Evolutionary conservation across 2,329 filamentous ascomycete species (phyloP).

Genomic region (Ophiosphaerella herpotricha): DNA sequence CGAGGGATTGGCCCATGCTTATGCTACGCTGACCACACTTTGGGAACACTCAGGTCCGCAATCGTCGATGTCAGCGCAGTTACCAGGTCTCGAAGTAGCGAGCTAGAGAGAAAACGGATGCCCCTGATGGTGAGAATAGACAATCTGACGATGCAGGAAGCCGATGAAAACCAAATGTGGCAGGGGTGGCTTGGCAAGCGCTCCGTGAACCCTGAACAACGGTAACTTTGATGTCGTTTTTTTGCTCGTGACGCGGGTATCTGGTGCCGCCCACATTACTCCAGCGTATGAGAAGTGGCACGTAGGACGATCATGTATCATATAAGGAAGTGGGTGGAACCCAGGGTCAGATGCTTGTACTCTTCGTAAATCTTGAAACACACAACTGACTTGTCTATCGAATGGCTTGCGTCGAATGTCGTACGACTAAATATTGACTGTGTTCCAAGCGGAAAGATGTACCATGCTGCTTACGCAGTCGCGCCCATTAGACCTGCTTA

Average conservation of each 20-base stretch:
- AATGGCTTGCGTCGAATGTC: slow-evolving; percentile 13
- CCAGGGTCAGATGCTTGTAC: slow-evolving; percentile 1
- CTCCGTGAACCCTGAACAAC: slow-evolving; percentile 10
- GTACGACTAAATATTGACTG: slow-evolving; percentile 22
- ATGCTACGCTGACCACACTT: neutral
- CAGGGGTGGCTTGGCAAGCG: neutral
- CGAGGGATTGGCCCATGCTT: no score
- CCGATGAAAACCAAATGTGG: slow-evolving; percentile 1
- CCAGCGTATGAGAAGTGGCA: neutral
- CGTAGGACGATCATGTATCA: slow-evolving; percentile 9
- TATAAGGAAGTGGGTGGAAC: slow-evolving; percentile 7
- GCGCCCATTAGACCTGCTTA: slow-evolving; percentile 15
- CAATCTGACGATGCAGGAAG: slow-evolving; percentile 8
- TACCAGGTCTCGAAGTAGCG: neutral
- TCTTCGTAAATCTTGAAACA: slow-evolving; percentile 14
- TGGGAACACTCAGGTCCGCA: slow-evolving; percentile 2
- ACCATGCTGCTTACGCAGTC: slow-evolving; percentile 22
- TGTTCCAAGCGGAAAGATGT: slow-evolving; percentile 5
- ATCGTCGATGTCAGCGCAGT: slow-evolving; percentile 4
- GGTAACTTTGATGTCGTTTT: slow-evolving; percentile 2
- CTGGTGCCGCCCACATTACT: no score
- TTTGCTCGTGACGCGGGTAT: slow-evolving; percentile 5
- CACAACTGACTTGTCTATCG: slow-evolving; percentile 3
- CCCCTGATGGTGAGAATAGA: slow-evolving; percentile 10
- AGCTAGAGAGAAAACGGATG: slow-evolving; percentile 3